phyloP scores from a whole-genome alignment of 306 rosid genomes.

The Erythrophleum fordii region DNA sequence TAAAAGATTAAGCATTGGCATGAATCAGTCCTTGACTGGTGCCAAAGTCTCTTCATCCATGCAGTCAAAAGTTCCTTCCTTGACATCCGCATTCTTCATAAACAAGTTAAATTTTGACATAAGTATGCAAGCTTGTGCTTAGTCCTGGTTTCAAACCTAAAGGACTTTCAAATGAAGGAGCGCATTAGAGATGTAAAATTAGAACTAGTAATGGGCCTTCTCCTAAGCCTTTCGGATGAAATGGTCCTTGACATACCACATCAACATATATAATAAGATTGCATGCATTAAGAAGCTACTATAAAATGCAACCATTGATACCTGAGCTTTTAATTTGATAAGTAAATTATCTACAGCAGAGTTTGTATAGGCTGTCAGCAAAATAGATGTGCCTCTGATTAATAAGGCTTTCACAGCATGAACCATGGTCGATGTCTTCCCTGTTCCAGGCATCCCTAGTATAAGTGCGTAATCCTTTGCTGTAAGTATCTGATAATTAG shows the following conservation, averaged over 20 bases:
- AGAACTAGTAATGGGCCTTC: background rate
- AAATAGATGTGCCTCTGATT: conserved; percentile 85
- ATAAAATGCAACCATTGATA: conserved; percentile 34
- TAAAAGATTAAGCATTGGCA: background rate
- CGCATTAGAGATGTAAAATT: background rate
- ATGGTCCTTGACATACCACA: background rate
- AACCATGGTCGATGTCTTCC: conserved; percentile 96
- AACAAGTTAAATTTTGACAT: background rate
- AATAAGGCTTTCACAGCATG: conserved; percentile 97
- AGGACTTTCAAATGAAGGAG: background rate
- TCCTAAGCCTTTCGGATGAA: background rate
- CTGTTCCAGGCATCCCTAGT: conserved; percentile 99
- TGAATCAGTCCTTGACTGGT: background rate
- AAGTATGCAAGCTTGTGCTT: background rate
- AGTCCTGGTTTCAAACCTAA: background rate
- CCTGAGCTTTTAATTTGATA: conserved; percentile 89
- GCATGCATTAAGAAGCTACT: conserved; percentile 7
- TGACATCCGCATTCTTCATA: background rate
- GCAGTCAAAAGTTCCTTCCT: background rate
- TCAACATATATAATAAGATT: conserved; percentile 14
- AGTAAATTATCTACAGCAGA: conserved; percentile 96
- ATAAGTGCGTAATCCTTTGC: conserved; percentile 92
- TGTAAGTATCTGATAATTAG: conserved; percentile 72
- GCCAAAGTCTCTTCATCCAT: background rate
- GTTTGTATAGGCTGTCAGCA: conserved; percentile 94